Conservation (phyloP, 257 asterid genomes). For the Echites panduratus region DNA sequence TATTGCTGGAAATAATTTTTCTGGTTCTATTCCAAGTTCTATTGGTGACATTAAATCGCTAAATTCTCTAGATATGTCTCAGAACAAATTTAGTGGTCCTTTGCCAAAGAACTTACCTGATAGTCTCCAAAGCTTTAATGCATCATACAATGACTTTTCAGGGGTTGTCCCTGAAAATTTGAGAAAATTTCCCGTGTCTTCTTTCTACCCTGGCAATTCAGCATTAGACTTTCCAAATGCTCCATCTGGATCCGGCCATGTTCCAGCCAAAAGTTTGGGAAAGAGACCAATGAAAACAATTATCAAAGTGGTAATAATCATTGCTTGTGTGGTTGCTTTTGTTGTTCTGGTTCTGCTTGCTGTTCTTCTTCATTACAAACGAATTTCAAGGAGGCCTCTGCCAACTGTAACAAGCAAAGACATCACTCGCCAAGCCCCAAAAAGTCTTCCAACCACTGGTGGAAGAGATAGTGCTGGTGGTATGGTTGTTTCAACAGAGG, state of each 20-base stretch:
- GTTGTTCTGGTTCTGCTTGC: constrained; percentile 48
- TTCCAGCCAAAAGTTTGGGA: constrained; percentile 27
- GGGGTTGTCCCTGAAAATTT: constrained; percentile 86
- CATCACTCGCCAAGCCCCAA: constrained; percentile 33
- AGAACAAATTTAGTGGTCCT: constrained; percentile 63
- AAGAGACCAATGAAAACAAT: constrained; percentile 37
- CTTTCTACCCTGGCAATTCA: constrained; percentile 94
- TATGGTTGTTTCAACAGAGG: constrained; percentile 65
- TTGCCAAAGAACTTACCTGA: constrained; percentile 58
- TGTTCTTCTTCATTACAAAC: constrained; percentile 38
- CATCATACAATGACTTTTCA: constrained; percentile 71
- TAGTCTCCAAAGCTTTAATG: constrained; percentile 68
- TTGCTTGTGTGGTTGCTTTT: constrained; percentile 52
- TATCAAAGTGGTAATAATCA: constrained; percentile 50
- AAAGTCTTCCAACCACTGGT: constrained; percentile 46
- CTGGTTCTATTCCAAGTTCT: constrained; percentile 67
- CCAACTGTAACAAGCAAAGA: constrained; percentile 49
- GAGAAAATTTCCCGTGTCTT: constrained; percentile 69
- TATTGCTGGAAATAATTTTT: constrained; percentile 64
- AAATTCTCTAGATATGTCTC: constrained; percentile 50
- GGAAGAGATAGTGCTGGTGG: constrained; percentile 45
- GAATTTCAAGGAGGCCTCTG: constrained; percentile 37
- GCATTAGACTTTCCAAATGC: constrained; percentile 69
- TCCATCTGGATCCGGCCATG: constrained; percentile 48
- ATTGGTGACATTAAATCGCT: constrained; percentile 44